Base-by-base conservation (phyloP, 2,329 filamentous ascomycete genomes). In the Aspergillus novofumigatus region DNA sequence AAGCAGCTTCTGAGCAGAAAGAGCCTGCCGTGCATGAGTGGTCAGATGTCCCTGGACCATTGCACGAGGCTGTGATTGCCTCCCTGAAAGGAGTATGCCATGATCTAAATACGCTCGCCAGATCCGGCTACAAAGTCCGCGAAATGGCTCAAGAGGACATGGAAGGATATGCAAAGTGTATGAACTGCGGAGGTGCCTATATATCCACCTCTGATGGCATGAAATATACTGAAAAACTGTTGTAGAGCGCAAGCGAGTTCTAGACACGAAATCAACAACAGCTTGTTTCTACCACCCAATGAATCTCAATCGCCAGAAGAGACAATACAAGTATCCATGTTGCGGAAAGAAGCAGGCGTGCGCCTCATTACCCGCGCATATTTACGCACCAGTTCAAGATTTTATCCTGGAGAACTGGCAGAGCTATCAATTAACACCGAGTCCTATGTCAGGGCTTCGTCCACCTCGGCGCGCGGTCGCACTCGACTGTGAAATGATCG, bases 401-500 rank as follows among this genome's bases (percentile, higher is more conserved):
- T 47, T 47, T 23, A 23, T 23, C 5, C 5, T 23, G 23, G 21
- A 47, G 21, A 47, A 47, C 11, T 47, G 44, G 44, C 10, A 17
- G 10, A 7, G 8, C 2, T 47, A 47, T 23, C 21, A 7, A 26
- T 25, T 47, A 7, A 47, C 44, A 8, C 44, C 44, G 11, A 23
- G 21, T 14, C 9, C 11, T 6, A 14, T 3, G 11, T 0, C 21
- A 7, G 21, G 9, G 8, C 4, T 7, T 23, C 6, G 9, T 47
- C 1, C 0, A 14, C 44, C 21, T 11, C 44, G 21, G 10, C 32
- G 48, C 20, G 77, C 74, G 3, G 71, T 82, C 2, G 74, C 70
- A 0, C 62, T 82, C 7, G 79, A 82, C 59, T 81, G 79, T 57
- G 79, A 82, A 62, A 81, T 81, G 78, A 78, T 78, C 4, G 68